Conservation (phyloP, 2,329 filamentous ascomycete genomes). For the Fusarium denticulatum region DNA sequence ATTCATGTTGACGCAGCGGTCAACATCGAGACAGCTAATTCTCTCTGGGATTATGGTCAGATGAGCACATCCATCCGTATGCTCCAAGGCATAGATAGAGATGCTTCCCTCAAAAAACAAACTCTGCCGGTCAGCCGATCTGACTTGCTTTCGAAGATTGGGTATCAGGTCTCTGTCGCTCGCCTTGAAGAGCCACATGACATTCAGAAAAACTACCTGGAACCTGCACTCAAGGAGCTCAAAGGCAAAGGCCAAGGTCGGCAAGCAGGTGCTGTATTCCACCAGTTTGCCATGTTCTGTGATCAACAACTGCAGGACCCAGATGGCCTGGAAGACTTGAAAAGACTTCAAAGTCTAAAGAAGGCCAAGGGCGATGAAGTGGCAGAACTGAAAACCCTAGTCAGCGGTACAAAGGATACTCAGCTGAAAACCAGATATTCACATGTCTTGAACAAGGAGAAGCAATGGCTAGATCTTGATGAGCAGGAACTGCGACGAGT, state of each 20-base stretch:
- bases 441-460: slow-evolving; percentile 75
- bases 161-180: slow-evolving; percentile 88
- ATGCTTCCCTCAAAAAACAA: slow-evolving; percentile 72
- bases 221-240: slow-evolving; percentile 84
- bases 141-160: slow-evolving; percentile 86
- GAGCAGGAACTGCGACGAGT: slow-evolving; percentile 85
- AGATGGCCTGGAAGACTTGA: slow-evolving; percentile 85
- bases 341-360: slow-evolving; percentile 80
- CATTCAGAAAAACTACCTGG: slow-evolving; percentile 87
- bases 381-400: slow-evolving; percentile 71
- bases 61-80: slow-evolving; percentile 89
- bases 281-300: slow-evolving; percentile 95
- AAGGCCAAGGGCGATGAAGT: slow-evolving; percentile 86
- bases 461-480: slow-evolving; percentile 90
- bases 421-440: slow-evolving; percentile 67
- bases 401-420: slow-evolving; percentile 60
- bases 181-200: slow-evolving; percentile 89
- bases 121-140: slow-evolving; percentile 77
- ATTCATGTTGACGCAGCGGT: slow-evolving; percentile 81
- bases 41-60: slow-evolving; percentile 94
- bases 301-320: slow-evolving; percentile 91
- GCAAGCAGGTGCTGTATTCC: slow-evolving; percentile 88
- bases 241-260: slow-evolving; percentile 72
- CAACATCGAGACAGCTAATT: slow-evolving; percentile 84
- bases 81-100: slow-evolving; percentile 75